Base-by-base conservation (phyloP, 306 rosid genomes). In the Calophaca sinica region DNA sequence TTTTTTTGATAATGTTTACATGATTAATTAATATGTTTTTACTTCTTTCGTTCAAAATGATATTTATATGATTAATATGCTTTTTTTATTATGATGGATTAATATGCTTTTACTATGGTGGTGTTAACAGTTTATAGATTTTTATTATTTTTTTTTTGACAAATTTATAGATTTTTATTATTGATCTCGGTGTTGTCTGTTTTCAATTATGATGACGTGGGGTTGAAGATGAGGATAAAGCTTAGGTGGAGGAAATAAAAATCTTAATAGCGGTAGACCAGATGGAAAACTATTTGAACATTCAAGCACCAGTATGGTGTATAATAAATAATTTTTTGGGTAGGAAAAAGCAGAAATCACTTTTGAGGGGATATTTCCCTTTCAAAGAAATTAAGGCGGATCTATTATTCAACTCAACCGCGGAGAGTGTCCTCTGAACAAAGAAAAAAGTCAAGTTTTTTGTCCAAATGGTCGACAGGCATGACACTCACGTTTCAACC, bases 351-450 rank as follows among this genome's bases (percentile, higher is more conserved):
- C 36, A 79, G 38, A 20, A 20, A 31, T 49, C 14, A 62, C 83
- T 69, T 82, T 78, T 69, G 69, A 53, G 36, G 50, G 84, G 76
- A 73, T 67, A 60, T 80, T 70, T 62, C 65, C 31, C 73, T 68
- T 32, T 73, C 59, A 45, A 68, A 35, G 80, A 70, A 78, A 67
- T 82, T 78, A 67, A 77, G 82, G 68, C 42, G 15, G 39, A 59
- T 66, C 48, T 69, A 77, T 77, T 51, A 41, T 72, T 41, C 67
- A 63, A 62, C 32, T 31, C 14, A 20, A 5, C 58, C n/a, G 45
- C 58, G 55, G 32, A 20, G 4, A 3, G 4, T 53, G 4, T 54
- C 33, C 10, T n/a, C 28, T 20, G 26, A 50, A 15, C 55, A n/a
- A 54, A 26, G 8, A 26, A 53, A 20, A 20, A 20, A 20, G 26